These are phyloP conservation scores for Echeveria elegans DNA, from an alignment of 164 flowering plant species.

Conservation along the genomic window DNA sequence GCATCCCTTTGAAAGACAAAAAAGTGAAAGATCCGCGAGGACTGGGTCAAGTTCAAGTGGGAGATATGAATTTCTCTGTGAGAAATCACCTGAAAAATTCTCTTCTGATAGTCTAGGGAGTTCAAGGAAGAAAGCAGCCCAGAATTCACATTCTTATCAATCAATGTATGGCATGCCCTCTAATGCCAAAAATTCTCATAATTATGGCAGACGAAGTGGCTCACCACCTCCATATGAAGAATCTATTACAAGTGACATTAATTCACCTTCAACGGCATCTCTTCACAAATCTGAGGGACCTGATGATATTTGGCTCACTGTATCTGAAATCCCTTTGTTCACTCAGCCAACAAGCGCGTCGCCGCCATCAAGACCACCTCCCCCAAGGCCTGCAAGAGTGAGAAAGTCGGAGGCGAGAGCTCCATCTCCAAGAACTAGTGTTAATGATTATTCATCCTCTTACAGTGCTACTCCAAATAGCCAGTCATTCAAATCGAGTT, in stretches of 20 bases:
- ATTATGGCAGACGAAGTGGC: conserved; percentile 23
- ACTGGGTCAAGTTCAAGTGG: conserved; percentile 19
- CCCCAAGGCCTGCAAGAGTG: conserved; percentile 49
- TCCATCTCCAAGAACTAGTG: conserved; percentile 38
- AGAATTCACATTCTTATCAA: conserved; percentile 36
- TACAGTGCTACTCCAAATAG: conserved; percentile 25
- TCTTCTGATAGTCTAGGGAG: conserved; percentile 26
- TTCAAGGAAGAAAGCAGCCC: conserved; percentile 29
- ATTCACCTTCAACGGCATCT: conserved; percentile 32
- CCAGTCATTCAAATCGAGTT: conserved; percentile 32
- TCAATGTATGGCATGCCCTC: conserved; percentile 45
- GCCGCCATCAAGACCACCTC: conserved; percentile 97
- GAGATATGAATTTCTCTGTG: conserved; percentile 17
- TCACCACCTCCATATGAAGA: conserved; percentile 30
- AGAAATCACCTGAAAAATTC: conserved; percentile 28
- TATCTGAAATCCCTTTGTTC: conserved; percentile 78
- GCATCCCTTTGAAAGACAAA: conserved; percentile 46
- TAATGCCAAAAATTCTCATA: conserved; percentile 31
- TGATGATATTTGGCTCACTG: conserved; percentile 84
- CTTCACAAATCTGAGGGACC: conserved; percentile 30
- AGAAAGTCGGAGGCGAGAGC: conserved; percentile 33
- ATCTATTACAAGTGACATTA: conserved; percentile 25
- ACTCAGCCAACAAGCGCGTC: conserved; percentile 92
- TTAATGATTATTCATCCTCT: conserved; percentile 33
- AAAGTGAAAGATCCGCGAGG: conserved; percentile 30